Base-by-base conservation (phyloP, 1,139 yeast species). In the Candida neerlandica region DNA sequence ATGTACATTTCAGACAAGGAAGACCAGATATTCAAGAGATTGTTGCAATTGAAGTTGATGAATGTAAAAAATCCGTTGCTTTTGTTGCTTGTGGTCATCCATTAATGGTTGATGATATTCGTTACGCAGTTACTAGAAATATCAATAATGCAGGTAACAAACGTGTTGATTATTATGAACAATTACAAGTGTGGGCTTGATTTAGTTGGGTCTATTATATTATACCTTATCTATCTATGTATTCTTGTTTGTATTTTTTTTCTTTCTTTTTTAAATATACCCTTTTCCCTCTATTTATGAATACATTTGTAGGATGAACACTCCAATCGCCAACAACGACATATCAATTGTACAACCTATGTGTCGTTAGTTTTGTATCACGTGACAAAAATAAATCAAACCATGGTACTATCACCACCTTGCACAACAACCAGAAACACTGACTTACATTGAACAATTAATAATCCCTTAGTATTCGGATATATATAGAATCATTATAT, bases 71-170 rank as follows among this genome's bases (percentile, higher is more conserved):
- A 5, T 66, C 76, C 1, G 61, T 70, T 34, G 77, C 77, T 0
- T 71, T 80, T 46, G 65, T 76, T 3, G 64, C 78, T 5, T 81
- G 86, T 66, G 85, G 85, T 2, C 82, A 80, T 46, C 78, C 81
- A 15, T 48, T 59, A 5, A 71, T 80, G 78, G 81, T 79, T 48
- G 85, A 81, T 57, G 73, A 71, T 29, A 53, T 80, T 39, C 66
- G 85, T 48, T 58, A 66, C 38, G 48, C 61, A 14, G 71, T 73
- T 11, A 70, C 70, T n/a, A 50, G 60, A 9, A 54, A 64, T 41
- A 49, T 69, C 12, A 65, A 65, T 40, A 56, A 61, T 23, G 50
- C 62, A 2, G 56, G 61, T 2, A 59, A 58, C 4, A 66, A 64
- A 46, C 62, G 77, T 46, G 64, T 78, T 12, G 83, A 78, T 50